Conservation (phyloP, 352 stramenopile genomes). For the Phytophthora melonis region DNA sequence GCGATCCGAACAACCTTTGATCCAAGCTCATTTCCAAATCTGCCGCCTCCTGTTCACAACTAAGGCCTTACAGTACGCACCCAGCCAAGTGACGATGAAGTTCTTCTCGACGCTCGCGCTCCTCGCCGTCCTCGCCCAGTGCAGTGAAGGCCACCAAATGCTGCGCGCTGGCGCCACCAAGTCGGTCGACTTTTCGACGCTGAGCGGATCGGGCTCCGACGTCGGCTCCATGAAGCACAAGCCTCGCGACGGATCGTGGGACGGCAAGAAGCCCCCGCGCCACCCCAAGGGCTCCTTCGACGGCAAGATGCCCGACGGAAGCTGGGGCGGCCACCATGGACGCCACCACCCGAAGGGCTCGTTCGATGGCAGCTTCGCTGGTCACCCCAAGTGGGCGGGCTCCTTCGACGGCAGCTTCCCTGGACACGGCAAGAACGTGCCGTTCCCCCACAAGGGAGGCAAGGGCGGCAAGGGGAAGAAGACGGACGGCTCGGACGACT, state of each 20-base stretch:
- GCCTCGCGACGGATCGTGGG: constrained; percentile 16
- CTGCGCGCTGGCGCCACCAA: constrained; percentile 25
- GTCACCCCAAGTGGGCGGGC: constrained; percentile 12
- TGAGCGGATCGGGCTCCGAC: constrained; percentile 13
- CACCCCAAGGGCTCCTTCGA: constrained; percentile 29
- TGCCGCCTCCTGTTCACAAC: constrained; percentile 23
- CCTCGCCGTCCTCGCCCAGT: constrained; percentile 25
- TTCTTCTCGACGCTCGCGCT: constrained; percentile 30
- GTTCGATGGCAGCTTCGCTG: constrained; percentile 16
- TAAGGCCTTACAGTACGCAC: too few species aligned
- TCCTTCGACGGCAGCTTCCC: constrained; percentile 21
- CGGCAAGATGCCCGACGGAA: constrained; percentile 19
- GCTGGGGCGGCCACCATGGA: constrained; percentile 3
- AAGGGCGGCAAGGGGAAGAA: constrained; percentile 23
- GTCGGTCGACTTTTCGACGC: constrained; percentile 21
- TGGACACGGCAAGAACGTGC: constrained; percentile 15
- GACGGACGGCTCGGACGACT: constrained; percentile 4
- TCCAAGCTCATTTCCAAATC: constrained; percentile 31
- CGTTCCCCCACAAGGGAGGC: constrained; percentile 23
- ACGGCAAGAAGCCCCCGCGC: constrained; percentile 12
- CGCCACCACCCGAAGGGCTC: neutral
- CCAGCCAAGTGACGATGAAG: constrained; percentile 26
- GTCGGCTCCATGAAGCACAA: constrained; percentile 23
- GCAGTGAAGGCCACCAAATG: constrained; percentile 31
- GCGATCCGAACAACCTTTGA: neutral